phyloP scores from a whole-genome alignment of 2,329 filamentous ascomycete species.

The Nemania abortiva region DNA sequence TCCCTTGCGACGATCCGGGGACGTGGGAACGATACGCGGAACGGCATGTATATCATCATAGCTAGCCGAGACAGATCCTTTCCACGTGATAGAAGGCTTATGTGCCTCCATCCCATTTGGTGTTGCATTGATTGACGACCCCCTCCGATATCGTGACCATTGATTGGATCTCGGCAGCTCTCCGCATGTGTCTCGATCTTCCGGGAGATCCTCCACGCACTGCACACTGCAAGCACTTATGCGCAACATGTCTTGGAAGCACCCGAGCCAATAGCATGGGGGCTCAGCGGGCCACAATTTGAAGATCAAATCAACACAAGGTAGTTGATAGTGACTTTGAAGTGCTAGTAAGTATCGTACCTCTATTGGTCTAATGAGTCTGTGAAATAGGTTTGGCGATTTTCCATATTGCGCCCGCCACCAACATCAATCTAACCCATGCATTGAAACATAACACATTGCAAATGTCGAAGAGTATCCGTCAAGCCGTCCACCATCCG shows the following conservation, averaged over 20 bases:
- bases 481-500: neutral
- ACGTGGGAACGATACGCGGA: neutral
- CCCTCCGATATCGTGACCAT: conserved; percentile 4
- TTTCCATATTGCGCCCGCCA: neutral
- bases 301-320: conserved; percentile 17
- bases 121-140: conserved; percentile 25
- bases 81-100: conserved; percentile 27
- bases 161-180: conserved; percentile 22
- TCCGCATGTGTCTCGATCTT: neutral
- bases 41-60: conserved; percentile 3
- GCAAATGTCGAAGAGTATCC: neutral
- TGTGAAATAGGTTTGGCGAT: neutral
- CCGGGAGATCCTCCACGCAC: neutral
- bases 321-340: neutral
- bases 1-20: conserved; percentile 6
- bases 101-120: conserved; percentile 8
- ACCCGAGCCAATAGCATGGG: conserved; percentile 25
- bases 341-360: neutral
- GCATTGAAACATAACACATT: neutral
- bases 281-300: neutral
- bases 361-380: conserved; percentile 16
- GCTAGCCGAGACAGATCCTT: neutral
- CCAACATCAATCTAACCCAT: conserved; percentile 18
- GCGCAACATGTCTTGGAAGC: conserved; percentile 1
- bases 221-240: conserved; percentile 34